Evolutionary conservation across 2,329 filamentous ascomycete species (phyloP), one percentile per base, ranked within the genome.

Genomic region (Alternaria dauci): DNA sequence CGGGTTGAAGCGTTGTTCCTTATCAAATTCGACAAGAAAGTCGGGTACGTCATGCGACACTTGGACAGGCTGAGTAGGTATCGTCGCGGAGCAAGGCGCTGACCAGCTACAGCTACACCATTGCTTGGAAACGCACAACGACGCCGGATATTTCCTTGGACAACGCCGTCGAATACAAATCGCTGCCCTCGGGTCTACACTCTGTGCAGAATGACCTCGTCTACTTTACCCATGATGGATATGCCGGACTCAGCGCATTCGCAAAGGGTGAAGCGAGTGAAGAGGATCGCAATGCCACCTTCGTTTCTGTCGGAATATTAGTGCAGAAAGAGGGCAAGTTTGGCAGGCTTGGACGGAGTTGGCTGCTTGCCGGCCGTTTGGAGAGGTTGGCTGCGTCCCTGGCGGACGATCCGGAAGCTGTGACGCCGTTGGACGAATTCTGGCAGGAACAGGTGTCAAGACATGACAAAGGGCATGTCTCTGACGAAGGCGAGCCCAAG

Each of bases 131-230:
- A 78, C 88, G 87, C 67, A 87, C 90, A 12, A 80, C 88, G 1
- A 80, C 88, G 1, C 84, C 88, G 14, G 89, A 87, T 50, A 85
- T 94, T 80, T 84, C 87, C 79, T 86, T 98, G 50, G 92, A 96
- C 69, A 93, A 93, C 56, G 88, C 91, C 25, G 93, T 97, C 72
- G 95, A 99, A 80, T 99, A 93, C 86, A 98, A 97, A 81, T 96
- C 93, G 63, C 85, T 99, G 47, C 95, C 95, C 2, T 98, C 94
- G 0, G 95, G 95, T 25, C 80, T 97, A 51, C 95, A 99, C 80
- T 91, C 92, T 58, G 92, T 98, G 20, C 84, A 89, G 32, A 88
- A 94, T 67, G 95, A 99, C 78, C 84, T 98, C 52, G 84, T 91
- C 79, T 99, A 98, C 82, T 99, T 98, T 78, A 89, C 96, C 43